Percentiles rank a stretch among this genome's conserved stretches.
Evolutionary conservation across 78 protist species (phyloP).

Genomic region (Paulinella micropora): DNA sequence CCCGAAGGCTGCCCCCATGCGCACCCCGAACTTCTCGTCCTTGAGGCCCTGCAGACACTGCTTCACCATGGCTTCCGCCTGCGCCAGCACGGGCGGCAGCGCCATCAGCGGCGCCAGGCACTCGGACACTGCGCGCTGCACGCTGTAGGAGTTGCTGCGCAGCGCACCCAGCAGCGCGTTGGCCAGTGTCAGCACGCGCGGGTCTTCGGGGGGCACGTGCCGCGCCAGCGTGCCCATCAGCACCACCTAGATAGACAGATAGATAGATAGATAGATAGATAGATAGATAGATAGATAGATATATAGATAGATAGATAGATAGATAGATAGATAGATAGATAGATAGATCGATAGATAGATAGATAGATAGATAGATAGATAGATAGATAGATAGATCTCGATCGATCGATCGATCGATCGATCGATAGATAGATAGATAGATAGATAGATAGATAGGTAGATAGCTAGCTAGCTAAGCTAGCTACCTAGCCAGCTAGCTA

Average conservation of each 20-base stretch:
- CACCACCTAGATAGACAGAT: not conserved
- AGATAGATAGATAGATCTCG: too few species aligned
- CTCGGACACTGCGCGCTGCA: conserved; percentile 40
- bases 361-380: too few species aligned
- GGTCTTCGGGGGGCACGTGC: not conserved
- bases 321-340: too few species aligned
- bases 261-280: too few species aligned
- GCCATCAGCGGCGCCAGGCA: conserved; percentile 33
- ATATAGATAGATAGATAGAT: too few species aligned
- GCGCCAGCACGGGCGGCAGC: not conserved
- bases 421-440: too few species aligned
- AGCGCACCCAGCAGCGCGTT: conserved; percentile 22
- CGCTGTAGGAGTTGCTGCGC: conserved; percentile 43
- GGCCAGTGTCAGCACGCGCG: not conserved
- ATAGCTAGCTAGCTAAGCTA: too few species aligned
- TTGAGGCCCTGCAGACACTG: not conserved
- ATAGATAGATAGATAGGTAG: too few species aligned
- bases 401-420: too few species aligned
- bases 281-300: too few species aligned
- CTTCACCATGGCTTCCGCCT: not conserved
- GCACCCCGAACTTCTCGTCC: conserved; percentile 15
- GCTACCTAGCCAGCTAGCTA: too few species aligned
- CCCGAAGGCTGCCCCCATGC: conserved; percentile 74
- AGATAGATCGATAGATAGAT: too few species aligned
- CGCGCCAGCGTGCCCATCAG: not conserved